Evolutionary conservation across 495 filamentous ascomycete genomes (phyloP).

Genomic region (Evernia prunastri): DNA sequence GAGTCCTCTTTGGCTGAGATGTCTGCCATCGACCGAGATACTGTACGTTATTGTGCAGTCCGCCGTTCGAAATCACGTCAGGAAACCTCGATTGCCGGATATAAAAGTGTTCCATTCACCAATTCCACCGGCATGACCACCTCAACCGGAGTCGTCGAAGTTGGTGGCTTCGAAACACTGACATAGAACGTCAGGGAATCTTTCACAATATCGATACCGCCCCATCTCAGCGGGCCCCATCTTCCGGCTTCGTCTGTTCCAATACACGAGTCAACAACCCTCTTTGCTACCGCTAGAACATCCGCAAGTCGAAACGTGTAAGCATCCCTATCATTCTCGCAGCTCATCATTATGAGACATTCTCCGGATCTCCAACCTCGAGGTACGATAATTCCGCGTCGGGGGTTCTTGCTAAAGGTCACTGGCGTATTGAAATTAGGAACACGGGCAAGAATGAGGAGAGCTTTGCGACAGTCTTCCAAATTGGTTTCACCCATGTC

Average conservation of each 20-base stretch:
- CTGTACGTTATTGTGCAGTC: background rate
- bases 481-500: background rate
- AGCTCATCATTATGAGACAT: background rate
- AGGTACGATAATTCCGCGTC: background rate
- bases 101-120: background rate
- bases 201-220: background rate
- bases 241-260: background rate
- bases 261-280: background rate
- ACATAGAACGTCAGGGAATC: background rate
- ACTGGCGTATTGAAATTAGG: background rate
- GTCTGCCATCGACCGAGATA: background rate
- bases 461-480: background rate
- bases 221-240: background rate
- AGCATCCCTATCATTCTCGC: constrained; percentile 3
- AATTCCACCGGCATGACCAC: background rate
- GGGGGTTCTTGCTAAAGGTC: background rate
- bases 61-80: background rate
- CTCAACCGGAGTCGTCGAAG: background rate
- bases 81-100: background rate
- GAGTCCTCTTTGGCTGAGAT: background rate
- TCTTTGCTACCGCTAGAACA: background rate
- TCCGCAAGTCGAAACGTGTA: background rate
- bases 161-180: background rate
- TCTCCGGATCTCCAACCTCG: background rate
- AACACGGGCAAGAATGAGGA: background rate